These are phyloP conservation scores for Talaromyces marneffei DNA, from an alignment of 2,329 filamentous ascomycete species.

Conservation along the genomic window DNA sequence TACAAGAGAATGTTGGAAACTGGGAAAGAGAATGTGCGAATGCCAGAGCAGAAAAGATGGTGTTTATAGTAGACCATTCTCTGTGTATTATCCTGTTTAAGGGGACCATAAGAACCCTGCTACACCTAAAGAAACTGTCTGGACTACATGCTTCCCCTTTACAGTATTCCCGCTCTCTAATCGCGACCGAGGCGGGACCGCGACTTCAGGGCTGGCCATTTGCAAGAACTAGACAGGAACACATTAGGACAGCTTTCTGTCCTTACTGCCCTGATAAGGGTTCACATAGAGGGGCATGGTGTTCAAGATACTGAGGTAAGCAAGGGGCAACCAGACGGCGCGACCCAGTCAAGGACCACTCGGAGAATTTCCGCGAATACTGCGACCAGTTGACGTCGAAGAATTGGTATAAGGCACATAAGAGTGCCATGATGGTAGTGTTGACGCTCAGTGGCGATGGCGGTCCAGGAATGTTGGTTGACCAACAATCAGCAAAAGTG, in stretches of 20 bases:
- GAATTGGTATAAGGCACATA: conserved; percentile 18
- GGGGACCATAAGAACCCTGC: conserved; percentile 30
- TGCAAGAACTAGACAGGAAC: conserved; percentile 25
- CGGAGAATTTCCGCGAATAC: conserved; percentile 31
- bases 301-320: conserved; percentile 26
- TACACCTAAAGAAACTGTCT: conserved; percentile 30
- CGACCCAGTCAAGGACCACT: conserved; percentile 32
- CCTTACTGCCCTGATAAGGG: conserved; percentile 37
- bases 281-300: conserved; percentile 29
- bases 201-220: conserved; percentile 28
- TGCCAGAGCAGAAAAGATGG: conserved; percentile 33
- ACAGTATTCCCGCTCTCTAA: conserved; percentile 32
- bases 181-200: conserved; percentile 22
- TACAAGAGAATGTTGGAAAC: conserved; percentile 39
- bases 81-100: conserved; percentile 22
- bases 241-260: conserved; percentile 24
- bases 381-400: conserved; percentile 13
- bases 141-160: conserved; percentile 26
- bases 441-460: conserved; percentile 27
- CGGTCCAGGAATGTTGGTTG: conserved; percentile 29
- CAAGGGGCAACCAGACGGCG: conserved; percentile 33
- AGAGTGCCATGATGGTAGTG: conserved; percentile 23
- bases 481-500: conserved; percentile 21
- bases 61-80: conserved; percentile 38
- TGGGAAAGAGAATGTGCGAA: conserved; percentile 38